A percentile compares a stretch with the other conserved stretches of the same genome.
Conservation (phyloP, 2,329 filamentous ascomycete genomes). For the Epichloe hybrida region DNA sequence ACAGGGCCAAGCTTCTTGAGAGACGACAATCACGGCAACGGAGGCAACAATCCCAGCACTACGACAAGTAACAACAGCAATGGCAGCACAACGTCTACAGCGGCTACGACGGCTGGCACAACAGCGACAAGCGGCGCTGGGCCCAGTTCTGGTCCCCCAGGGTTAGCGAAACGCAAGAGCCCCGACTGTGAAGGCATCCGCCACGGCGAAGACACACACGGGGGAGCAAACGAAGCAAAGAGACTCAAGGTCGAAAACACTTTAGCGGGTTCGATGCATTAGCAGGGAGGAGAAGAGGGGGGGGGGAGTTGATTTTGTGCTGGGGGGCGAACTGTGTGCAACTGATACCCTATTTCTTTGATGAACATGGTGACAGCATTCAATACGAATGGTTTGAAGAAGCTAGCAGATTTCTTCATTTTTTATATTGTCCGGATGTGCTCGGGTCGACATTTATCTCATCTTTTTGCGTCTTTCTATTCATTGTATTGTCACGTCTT, state of each 20-base stretch:
- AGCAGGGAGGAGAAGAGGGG: not conserved
- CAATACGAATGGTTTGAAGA: not conserved
- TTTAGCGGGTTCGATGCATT: not conserved
- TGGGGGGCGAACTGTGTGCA: not conserved
- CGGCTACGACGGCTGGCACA: slow-evolving; percentile 5
- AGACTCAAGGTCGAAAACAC: slow-evolving; percentile 36
- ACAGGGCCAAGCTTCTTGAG: slow-evolving; percentile 50
- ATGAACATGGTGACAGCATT: not conserved
- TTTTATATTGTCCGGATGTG: not conserved
- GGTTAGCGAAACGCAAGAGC: slow-evolving; percentile 40
- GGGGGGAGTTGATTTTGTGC: not conserved
- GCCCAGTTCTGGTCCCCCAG: slow-evolving; percentile 3
- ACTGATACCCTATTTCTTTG: slow-evolving; percentile 7
- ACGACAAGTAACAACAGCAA: slow-evolving; percentile 8
- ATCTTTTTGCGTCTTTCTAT: too few species aligned
- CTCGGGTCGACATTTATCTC: too few species aligned
- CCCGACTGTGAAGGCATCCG: slow-evolving; percentile 33
- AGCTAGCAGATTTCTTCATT: not conserved
- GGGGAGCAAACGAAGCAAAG: slow-evolving; percentile 35
- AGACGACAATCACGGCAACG: slow-evolving; percentile 30
- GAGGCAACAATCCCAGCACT: slow-evolving; percentile 8
- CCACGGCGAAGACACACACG: slow-evolving; percentile 25
- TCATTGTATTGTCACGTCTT: too few species aligned
- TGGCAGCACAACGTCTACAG: slow-evolving; percentile 9
- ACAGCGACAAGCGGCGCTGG: slow-evolving; percentile 7